Conservation (phyloP, 106 monocot species). For the Dioscorea zingiberensis region DNA sequence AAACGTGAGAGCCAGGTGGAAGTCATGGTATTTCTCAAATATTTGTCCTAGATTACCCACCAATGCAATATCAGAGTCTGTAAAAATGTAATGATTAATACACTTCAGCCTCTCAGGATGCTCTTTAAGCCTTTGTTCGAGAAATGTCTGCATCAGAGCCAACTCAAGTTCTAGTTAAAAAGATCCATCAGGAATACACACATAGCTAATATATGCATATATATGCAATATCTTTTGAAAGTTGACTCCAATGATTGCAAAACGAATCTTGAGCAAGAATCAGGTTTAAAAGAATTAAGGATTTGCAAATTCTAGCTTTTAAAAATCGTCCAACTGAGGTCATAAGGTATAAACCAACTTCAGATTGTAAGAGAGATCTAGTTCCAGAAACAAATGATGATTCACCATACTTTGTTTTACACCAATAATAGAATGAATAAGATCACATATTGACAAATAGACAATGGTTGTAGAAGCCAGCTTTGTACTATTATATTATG, state of each 20-base stretch:
- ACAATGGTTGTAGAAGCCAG: too few relatives aligned
- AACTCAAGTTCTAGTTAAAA: neutral
- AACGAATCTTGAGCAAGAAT: neutral
- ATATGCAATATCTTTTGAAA: neutral
- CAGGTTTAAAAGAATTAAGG: neutral
- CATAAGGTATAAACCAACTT: neutral
- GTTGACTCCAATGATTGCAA: neutral
- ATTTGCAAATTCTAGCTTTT: neutral
- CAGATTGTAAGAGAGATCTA: neutral
- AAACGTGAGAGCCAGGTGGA: slow-evolving; percentile 87
- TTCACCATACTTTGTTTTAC: too few relatives aligned
- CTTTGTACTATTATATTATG: too few relatives aligned
- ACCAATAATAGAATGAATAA: too few relatives aligned
- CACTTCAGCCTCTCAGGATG: slow-evolving; percentile 16
- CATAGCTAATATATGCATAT: neutral
- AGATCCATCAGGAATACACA: neutral
- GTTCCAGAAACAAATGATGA: too few relatives aligned
- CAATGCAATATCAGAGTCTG: slow-evolving; percentile 93
- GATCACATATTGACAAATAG: too few relatives aligned
- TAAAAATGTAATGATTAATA: slow-evolving; percentile 65
- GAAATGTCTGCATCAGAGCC: slow-evolving; percentile 46
- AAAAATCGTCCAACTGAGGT: neutral
- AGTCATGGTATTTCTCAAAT: slow-evolving; percentile 67
- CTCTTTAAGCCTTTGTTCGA: slow-evolving; percentile 45
- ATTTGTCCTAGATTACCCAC: slow-evolving; percentile 76